Conservation (phyloP, 202 grass and related monocot species). For the Eragrostis tef region DNA sequence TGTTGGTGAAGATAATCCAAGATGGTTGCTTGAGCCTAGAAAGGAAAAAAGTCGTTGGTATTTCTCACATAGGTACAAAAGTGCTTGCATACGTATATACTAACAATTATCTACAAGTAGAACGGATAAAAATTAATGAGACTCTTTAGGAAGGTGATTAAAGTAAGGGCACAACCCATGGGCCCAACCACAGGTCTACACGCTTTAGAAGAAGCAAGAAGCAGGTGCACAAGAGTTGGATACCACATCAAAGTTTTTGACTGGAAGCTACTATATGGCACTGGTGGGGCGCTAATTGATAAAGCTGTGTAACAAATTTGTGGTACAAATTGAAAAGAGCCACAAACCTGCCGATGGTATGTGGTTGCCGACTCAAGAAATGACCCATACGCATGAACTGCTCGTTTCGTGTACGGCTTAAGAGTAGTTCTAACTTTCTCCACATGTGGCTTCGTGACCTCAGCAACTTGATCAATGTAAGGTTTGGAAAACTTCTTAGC, state of each 20-base stretch:
- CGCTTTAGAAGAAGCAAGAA: neutral
- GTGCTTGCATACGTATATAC: neutral
- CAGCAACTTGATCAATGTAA: slow-evolving; percentile 90
- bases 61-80: neutral
- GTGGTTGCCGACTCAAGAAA: slow-evolving; percentile 86
- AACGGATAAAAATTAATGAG: neutral
- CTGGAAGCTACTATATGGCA: slow-evolving; percentile 19
- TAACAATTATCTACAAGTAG: neutral
- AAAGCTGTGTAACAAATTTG: neutral
- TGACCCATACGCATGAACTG: slow-evolving; percentile 66
- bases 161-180: neutral
- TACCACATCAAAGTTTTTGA: slow-evolving; percentile 29
- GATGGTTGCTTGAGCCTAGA: slow-evolving; percentile 83
- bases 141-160: neutral
- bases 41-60: neutral
- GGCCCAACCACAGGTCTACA: neutral
- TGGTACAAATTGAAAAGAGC: slow-evolving; percentile 17
- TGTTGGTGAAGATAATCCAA: slow-evolving; percentile 72
- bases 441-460: slow-evolving; percentile 81
- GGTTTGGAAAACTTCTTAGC: slow-evolving; percentile 87
- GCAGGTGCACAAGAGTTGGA: neutral
- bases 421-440: slow-evolving; percentile 67
- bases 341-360: slow-evolving; percentile 86
- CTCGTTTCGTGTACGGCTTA: slow-evolving; percentile 75
- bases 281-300: neutral